Conservation (phyloP, 805 yeast species). For the baker's yeast (Saccharomyces cerevisiae) region DNA sequence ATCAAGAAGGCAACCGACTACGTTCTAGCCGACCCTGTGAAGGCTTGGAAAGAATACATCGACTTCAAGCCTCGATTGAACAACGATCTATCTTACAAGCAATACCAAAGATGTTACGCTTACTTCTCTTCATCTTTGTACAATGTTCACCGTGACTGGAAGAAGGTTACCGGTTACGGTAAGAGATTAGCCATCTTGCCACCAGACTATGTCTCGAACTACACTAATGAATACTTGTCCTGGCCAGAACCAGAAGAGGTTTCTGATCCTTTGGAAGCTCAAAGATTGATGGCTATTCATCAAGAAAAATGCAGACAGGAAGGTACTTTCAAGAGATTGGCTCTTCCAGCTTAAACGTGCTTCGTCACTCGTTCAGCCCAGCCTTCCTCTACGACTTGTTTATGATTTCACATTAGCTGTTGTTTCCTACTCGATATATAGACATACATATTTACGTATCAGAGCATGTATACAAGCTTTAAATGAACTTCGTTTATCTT, state of each 20-base stretch:
- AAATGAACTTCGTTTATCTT: background rate
- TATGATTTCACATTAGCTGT: background rate
- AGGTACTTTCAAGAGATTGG: constrained; percentile 44
- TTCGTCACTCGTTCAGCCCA: background rate
- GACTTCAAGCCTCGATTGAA: constrained; percentile 43
- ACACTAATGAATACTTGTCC: constrained; percentile 41
- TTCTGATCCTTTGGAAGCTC: constrained; percentile 41
- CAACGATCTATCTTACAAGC: constrained; percentile 35
- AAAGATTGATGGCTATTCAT: constrained; percentile 38
- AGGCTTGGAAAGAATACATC: constrained; percentile 40
- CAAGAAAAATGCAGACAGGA: constrained; percentile 40
- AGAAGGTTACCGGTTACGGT: constrained; percentile 47
- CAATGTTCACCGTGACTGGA: constrained; percentile 52
- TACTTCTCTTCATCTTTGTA: constrained; percentile 42
- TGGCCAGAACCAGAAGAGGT: constrained; percentile 45
- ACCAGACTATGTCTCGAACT: constrained; percentile 41
- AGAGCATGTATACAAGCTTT: background rate
- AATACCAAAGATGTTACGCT: constrained; percentile 47
- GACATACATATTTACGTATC: too few species aligned
- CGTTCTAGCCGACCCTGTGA: constrained; percentile 36
- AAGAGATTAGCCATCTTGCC: constrained; percentile 46
- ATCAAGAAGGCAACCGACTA: constrained; percentile 45
- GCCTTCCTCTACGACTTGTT: too few species aligned
- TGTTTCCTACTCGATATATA: background rate
- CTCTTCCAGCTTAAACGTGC: constrained; percentile 15